Base-by-base conservation (phyloP, 1,284 basidiomycete species). In the Cryptococcus sp. region DNA sequence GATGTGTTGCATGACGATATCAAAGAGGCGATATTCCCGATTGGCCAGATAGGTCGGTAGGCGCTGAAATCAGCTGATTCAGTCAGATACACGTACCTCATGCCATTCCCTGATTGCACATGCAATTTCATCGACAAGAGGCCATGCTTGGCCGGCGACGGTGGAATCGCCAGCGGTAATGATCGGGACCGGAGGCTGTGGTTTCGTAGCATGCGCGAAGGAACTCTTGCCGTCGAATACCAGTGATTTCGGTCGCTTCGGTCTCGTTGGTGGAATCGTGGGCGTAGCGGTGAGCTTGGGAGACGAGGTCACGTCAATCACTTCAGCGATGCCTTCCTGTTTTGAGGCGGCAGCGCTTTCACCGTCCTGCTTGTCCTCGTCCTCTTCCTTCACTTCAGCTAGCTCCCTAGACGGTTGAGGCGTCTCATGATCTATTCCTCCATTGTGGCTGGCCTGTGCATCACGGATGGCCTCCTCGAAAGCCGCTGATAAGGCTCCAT, bases 91-190 rank as follows among this genome's bases (percentile, higher is more conserved):
- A 63, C 71, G 66, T 49, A 94, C 81, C 24, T 83, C 83, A 67
- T 92, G 87, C 91, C 93, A 98, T 81, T 98, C 94, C 34, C 93
- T 84, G 40, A 98, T 78, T 0, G 94, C 92, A 19, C 91, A 94
- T 0, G 94, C 89, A 62, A 98, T 96, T 77, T 98, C 94, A 74
- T 98, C 94, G 48, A 98, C 84, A 64, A 98, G 85, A 1, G 93
- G 94, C 69, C 96, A 92, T 11, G 76, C 78, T 23, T 81, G 79
- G 5, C 91, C 91, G 0, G 86, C 85, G 2, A 82, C 80, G 1
- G 92, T 97, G 60, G 94, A 91, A 67, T 94, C 91, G 43, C 89
- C 89, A 3, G 89, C 88, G 56, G 92, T 93, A 47, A 98, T 82
- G 11, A 88, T 90, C 2, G 94, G 93, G 45, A 96, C 82, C 2